A percentile compares a stretch with the other conserved stretches of the same genome.
Conservation (phyloP, 371 early-diverging fungal genomes). For the Mortierella sp. region DNA sequence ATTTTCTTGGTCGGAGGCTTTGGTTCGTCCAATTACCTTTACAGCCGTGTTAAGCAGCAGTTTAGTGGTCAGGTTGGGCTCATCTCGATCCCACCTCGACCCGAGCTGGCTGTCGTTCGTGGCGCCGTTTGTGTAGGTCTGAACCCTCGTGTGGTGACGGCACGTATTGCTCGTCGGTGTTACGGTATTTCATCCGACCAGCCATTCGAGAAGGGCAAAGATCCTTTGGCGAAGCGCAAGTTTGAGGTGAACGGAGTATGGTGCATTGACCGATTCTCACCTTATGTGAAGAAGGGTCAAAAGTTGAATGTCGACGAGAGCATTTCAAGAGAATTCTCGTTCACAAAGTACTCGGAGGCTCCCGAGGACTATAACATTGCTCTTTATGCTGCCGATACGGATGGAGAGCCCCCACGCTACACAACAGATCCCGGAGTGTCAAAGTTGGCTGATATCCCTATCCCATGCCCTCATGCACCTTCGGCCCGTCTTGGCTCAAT, state of each 20-base stretch:
- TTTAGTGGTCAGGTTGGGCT: conserved; percentile 52
- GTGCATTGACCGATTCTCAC: conserved; percentile 61
- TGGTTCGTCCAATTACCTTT: conserved; percentile 62
- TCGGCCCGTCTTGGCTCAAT: conserved; percentile 28
- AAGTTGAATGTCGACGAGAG: conserved; percentile 67
- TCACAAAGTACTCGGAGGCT: conserved; percentile 43
- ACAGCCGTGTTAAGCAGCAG: conserved; percentile 43
- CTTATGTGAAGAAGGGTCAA: conserved; percentile 67
- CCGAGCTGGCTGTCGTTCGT: conserved; percentile 47
- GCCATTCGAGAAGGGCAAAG: conserved; percentile 60
- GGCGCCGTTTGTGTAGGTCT: conserved; percentile 60
- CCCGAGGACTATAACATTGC: conserved; percentile 45
- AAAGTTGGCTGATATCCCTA: conserved; percentile 57
- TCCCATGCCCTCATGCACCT: conserved; percentile 42
- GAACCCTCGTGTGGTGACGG: conserved; percentile 59
- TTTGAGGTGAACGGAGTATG: conserved; percentile 48
- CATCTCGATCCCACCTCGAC: conserved; percentile 50
- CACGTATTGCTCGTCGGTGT: conserved; percentile 67
- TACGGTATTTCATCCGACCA: conserved; percentile 71
- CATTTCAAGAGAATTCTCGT: conserved; percentile 53
- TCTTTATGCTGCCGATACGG: conserved; percentile 55
- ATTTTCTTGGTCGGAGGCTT: conserved; percentile 65
- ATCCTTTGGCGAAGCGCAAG: conserved; percentile 43
- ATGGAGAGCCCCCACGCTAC: conserved; percentile 55
- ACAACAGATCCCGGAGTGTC: conserved; percentile 56